Conservation (phyloP, 441 rosid species). For the Bocquillonia castaneifolia region DNA sequence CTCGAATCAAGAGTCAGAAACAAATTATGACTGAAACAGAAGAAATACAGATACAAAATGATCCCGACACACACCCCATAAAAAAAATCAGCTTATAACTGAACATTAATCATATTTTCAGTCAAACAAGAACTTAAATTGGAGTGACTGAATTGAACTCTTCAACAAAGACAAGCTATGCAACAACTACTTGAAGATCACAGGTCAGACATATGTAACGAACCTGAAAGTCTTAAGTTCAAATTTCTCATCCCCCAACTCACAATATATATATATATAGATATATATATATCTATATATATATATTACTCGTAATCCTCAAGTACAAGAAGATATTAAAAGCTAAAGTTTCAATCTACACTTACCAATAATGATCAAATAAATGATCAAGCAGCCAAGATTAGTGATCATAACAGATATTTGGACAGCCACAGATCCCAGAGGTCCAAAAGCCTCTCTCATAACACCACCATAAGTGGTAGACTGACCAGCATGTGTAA, state of each 20-base stretch:
- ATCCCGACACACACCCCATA: too few relatives aligned
- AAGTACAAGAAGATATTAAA: not conserved
- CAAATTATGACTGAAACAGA: not conserved
- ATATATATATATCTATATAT: too few relatives aligned
- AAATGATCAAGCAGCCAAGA: conserved; percentile 64
- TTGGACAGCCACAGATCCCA: conserved; percentile 52
- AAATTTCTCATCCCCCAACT: too few relatives aligned
- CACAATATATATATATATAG: too few relatives aligned
- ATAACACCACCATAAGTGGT: conserved; percentile 66
- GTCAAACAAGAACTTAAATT: not conserved
- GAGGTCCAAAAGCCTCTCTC: conserved; percentile 62
- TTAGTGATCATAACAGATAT: conserved; percentile 54
- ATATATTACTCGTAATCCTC: not conserved
- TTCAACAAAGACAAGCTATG: not conserved
- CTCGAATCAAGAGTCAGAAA: not conserved
- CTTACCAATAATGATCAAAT: conserved; percentile 64
- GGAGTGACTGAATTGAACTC: not conserved
- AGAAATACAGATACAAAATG: not conserved
- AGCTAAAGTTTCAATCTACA: not conserved
- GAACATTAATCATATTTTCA: too few relatives aligned
- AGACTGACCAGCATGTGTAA: conserved; percentile 47
- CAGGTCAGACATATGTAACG: too few relatives aligned
- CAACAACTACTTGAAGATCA: not conserved
- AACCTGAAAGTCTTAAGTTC: too few relatives aligned
- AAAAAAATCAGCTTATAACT: too few relatives aligned